Evolutionary conservation across 1,284 basidiomycete species (phyloP).

Genomic region (Meripilus lineatus): DNA sequence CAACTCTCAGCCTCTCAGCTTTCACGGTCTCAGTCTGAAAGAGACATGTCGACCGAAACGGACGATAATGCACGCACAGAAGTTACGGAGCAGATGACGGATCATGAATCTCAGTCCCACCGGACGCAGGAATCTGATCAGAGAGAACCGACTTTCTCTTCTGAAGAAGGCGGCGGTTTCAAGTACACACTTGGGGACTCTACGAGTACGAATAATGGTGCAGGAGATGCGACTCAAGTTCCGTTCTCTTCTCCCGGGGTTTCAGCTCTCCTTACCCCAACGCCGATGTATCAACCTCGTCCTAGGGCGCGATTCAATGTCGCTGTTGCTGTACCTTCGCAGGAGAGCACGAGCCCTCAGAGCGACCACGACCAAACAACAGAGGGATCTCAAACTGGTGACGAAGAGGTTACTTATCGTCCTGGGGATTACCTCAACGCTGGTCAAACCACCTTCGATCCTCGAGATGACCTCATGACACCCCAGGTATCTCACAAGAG

Average conservation of each 20-base stretch:
- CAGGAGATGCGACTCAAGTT: conserved; percentile 38
- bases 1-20: neutral
- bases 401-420: conserved; percentile 15
- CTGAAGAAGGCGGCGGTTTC: conserved; percentile 37
- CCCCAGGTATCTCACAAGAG: conserved; percentile 59
- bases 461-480: conserved; percentile 39
- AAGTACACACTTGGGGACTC: conserved; percentile 12
- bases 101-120: neutral
- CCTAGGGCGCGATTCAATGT: conserved; percentile 56
- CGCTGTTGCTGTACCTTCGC: conserved; percentile 17
- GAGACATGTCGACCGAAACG: conserved; percentile 7
- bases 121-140: conserved; percentile 11
- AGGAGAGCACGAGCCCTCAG: conserved; percentile 18
- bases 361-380: neutral
- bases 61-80: too few species aligned
- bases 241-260: conserved; percentile 32
- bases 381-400: neutral
- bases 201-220: conserved; percentile 12
- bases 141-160: conserved; percentile 65
- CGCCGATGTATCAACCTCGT: conserved; percentile 53
- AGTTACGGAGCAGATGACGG: conserved; percentile 2
- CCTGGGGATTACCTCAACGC: too few species aligned
- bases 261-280: conserved; percentile 48
- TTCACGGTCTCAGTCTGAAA: neutral
- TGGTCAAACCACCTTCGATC: neutral